Conservation (phyloP, 2,329 filamentous ascomycete genomes). For the Trichoderma simmonsii region DNA sequence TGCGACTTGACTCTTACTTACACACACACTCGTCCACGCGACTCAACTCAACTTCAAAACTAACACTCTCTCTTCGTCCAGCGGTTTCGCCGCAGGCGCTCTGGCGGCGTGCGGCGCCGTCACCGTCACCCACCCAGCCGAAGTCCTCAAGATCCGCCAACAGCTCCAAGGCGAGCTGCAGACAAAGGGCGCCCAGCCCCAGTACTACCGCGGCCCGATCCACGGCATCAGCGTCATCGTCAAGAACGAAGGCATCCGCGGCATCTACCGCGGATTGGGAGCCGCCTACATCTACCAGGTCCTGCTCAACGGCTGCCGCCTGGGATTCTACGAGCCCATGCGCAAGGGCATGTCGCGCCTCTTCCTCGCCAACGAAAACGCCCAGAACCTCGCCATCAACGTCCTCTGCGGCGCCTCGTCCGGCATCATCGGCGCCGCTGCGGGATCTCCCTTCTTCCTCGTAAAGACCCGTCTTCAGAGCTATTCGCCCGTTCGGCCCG, state of each 20-base stretch:
- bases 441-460: conserved; percentile 94
- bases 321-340: conserved; percentile 97
- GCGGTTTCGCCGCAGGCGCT: conserved; percentile 92
- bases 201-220: conserved; percentile 85
- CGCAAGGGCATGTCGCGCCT: conserved; percentile 67
- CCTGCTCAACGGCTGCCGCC: conserved; percentile 89
- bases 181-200: conserved; percentile 76
- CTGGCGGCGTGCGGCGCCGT: conserved; percentile 97
- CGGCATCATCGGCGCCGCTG: conserved; percentile 87
- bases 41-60: background rate
- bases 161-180: conserved; percentile 96
- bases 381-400: conserved; percentile 86
- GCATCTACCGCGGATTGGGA: conserved; percentile 84
- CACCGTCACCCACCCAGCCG: conserved; percentile 95
- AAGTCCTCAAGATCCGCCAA: conserved; percentile 99
- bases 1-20: background rate
- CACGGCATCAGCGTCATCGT: conserved; percentile 90
- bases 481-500: conserved; percentile 85
- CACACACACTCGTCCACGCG: background rate
- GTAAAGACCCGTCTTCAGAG: conserved; percentile 96
- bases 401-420: conserved; percentile 88
- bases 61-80: conserved; percentile 28
- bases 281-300: conserved; percentile 97
- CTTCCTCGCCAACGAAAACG: conserved; percentile 67
- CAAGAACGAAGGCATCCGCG: conserved; percentile 80